phyloP scores from a whole-genome alignment of 805 yeast genomes.

The Peterozyma xylosa region DNA sequence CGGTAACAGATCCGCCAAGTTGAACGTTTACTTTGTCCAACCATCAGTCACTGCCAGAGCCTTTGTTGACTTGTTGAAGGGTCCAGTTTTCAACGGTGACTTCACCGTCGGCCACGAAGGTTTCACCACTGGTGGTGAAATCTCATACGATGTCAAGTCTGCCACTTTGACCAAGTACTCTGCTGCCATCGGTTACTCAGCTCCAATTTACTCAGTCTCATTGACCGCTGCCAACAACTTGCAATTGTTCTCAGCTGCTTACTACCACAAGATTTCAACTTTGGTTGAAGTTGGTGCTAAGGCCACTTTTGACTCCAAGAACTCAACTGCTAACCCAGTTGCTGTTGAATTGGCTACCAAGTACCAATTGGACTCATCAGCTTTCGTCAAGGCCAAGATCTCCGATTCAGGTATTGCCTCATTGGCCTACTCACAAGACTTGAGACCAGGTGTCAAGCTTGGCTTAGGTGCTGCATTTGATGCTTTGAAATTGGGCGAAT shows the following conservation, averaged over 20 bases:
- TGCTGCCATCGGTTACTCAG: constrained; percentile 88
- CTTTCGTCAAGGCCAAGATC: constrained; percentile 94
- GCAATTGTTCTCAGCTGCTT: constrained; percentile 86
- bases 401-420: constrained; percentile 95
- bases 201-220: constrained; percentile 80
- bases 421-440: constrained; percentile 86
- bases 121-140: constrained; percentile 93
- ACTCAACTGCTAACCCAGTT: constrained; percentile 70
- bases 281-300: constrained; percentile 95
- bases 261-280: constrained; percentile 93
- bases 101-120: constrained; percentile 93
- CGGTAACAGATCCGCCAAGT: constrained; percentile 66
- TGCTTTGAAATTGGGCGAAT: constrained; percentile 90
- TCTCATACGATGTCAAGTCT: constrained; percentile 89
- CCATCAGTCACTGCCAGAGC: constrained; percentile 91
- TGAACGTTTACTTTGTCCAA: constrained; percentile 87
- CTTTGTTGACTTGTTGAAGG: constrained; percentile 90
- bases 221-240: constrained; percentile 81
- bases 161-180: constrained; percentile 94
- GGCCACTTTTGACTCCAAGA: constrained; percentile 87
- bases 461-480: constrained; percentile 97
- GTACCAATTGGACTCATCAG: constrained; percentile 79
- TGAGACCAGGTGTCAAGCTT: constrained; percentile 93
- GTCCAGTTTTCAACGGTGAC: constrained; percentile 94
- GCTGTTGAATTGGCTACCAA: constrained; percentile 94